Conservation (phyloP, 768 basidiomycete species). For the Phylloporus scabripes region DNA sequence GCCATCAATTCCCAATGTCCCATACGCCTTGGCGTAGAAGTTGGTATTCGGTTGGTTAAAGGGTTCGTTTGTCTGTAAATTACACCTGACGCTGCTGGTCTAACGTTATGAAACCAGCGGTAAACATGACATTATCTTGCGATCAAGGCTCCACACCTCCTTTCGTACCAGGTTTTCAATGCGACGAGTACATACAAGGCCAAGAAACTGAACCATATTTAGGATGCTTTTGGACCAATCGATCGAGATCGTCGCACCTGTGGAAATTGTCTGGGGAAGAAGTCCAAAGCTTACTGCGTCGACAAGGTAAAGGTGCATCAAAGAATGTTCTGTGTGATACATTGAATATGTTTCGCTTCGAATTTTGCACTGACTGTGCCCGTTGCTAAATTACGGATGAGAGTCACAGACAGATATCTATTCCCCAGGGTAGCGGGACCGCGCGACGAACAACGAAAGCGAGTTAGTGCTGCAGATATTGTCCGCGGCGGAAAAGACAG, state of each 20-base stretch:
- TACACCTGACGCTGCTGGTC: too few relatives aligned
- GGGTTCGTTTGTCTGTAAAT: too few relatives aligned
- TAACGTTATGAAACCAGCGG: too few relatives aligned
- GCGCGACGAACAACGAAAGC: neutral
- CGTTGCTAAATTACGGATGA: neutral
- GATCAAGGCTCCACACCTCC: neutral
- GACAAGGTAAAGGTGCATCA: neutral
- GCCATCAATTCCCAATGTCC: too few relatives aligned
- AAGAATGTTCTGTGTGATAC: neutral
- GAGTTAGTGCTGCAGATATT: neutral
- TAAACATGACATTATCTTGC: neutral
- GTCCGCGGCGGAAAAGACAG: neutral
- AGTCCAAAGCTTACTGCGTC: neutral
- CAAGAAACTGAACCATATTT: neutral
- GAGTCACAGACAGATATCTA: neutral
- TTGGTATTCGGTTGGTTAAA: too few relatives aligned
- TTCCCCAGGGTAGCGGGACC: neutral
- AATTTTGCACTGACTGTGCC: neutral
- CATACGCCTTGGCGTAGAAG: too few relatives aligned
- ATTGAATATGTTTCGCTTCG: neutral
- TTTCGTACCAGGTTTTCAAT: neutral
- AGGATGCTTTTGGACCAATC: neutral
- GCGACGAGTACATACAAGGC: neutral
- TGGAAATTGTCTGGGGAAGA: neutral
- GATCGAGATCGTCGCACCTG: neutral